Percentiles rank a stretch among this genome's conserved stretches.
Evolutionary conservation across 2,329 filamentous ascomycete genomes (phyloP).

Genomic region (Chaetomiaceae sp.): DNA sequence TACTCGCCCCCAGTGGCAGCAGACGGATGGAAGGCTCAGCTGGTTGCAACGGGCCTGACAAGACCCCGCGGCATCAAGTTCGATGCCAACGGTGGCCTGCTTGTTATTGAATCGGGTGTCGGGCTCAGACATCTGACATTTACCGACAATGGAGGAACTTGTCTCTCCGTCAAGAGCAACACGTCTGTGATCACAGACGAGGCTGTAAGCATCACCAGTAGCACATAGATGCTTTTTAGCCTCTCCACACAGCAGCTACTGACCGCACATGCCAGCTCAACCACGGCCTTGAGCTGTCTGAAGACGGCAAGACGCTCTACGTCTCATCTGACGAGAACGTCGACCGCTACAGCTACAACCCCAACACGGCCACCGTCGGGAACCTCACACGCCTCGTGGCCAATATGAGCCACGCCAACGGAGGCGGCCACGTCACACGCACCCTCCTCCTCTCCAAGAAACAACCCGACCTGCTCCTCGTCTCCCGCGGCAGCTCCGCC

Average conservation of each 20-base stretch:
- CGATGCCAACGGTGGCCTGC: slow-evolving; percentile 41
- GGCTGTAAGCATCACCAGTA: neutral
- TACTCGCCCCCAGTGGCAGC: slow-evolving; percentile 30
- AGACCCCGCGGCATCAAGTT: slow-evolving; percentile 43
- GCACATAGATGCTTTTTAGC: no score
- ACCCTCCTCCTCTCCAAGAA: slow-evolving; percentile 59
- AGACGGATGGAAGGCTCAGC: slow-evolving; percentile 32
- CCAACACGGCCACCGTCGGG: slow-evolving; percentile 42
- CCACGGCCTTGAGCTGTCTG: slow-evolving; percentile 51
- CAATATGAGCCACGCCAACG: slow-evolving; percentile 55
- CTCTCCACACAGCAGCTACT: neutral
- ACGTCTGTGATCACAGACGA: neutral
- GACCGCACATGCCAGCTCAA: slow-evolving; percentile 40
- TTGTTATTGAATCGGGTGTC: slow-evolving; percentile 40
- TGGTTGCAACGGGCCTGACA: slow-evolving; percentile 31
- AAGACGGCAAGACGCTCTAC: slow-evolving; percentile 50
- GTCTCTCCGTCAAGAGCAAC: slow-evolving; percentile 20
- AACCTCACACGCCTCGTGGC: slow-evolving; percentile 49
- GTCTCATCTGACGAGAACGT: slow-evolving; percentile 56
- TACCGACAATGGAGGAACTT: slow-evolving; percentile 39
- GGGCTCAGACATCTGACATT: slow-evolving; percentile 41
- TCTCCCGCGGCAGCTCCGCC: slow-evolving; percentile 59
- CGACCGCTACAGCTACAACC: slow-evolving; percentile 61
- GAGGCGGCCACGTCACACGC: slow-evolving; percentile 53
- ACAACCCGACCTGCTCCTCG: slow-evolving; percentile 52